Conservation (phyloP, 2,329 filamentous ascomycete genomes). For the Microdochium paspali region DNA sequence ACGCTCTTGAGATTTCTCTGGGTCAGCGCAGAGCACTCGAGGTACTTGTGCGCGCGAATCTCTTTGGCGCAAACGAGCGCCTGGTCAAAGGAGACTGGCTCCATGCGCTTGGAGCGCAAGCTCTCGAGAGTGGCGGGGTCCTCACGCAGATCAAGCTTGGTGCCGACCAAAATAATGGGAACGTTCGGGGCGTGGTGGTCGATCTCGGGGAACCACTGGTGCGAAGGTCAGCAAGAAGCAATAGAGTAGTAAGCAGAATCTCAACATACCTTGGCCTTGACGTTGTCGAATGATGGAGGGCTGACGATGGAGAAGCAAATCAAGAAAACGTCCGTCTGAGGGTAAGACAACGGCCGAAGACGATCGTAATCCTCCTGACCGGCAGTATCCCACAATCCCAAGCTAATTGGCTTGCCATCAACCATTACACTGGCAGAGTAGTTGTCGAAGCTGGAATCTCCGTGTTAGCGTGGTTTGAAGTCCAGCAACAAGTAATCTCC, state of each 20-base stretch:
- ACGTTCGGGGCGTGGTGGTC: constrained; percentile 93
- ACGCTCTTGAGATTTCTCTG: constrained; percentile 97
- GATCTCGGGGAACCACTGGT: constrained; percentile 93
- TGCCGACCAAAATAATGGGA: constrained; percentile 93
- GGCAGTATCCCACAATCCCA: constrained; percentile 97
- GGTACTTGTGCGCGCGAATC: constrained; percentile 92
- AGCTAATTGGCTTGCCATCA: constrained; percentile 92
- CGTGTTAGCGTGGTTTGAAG: constrained; percentile 5
- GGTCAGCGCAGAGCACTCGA: constrained; percentile 94
- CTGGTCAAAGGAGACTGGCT: constrained; percentile 92
- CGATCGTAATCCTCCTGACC: constrained; percentile 98
- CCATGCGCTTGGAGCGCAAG: constrained; percentile 86
- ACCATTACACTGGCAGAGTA: constrained; percentile 99
- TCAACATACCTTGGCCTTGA: constrained; percentile 83
- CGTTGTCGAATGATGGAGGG: constrained; percentile 97
- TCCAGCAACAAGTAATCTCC: neutral
- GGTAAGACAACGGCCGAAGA: constrained; percentile 89
- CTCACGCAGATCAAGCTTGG: constrained; percentile 91
- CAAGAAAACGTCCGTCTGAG: constrained; percentile 95
- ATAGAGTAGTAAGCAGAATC: constrained; percentile 1
- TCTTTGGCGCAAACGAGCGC: constrained; percentile 84
- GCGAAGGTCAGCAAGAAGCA: constrained; percentile 6
- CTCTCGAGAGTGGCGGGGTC: constrained; percentile 74
- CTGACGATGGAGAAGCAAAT: constrained; percentile 98
- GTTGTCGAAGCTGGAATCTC: constrained; percentile 73